These are phyloP conservation scores for Apocynum venetum DNA, from an alignment of 257 asterid species.

Conservation along the genomic window DNA sequence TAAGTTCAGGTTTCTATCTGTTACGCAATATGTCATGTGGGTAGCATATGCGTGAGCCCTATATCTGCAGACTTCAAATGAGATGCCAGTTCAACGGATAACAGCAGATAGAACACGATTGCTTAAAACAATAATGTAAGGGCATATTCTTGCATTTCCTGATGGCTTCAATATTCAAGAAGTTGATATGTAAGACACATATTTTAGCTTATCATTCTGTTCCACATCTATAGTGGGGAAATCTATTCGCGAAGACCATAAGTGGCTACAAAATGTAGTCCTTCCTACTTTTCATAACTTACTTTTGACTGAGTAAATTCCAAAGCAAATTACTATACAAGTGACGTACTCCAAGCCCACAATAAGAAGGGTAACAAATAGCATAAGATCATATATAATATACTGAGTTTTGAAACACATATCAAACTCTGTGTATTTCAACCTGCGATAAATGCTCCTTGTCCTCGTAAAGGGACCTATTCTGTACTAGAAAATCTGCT, in stretches of 20 bases:
- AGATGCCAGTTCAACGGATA: background rate
- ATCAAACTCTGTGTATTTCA: slow-evolving; percentile 11
- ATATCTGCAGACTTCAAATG: background rate
- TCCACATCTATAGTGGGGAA: background rate
- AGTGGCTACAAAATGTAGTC: background rate
- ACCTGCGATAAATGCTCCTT: slow-evolving; percentile 97
- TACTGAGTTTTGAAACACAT: slow-evolving; percentile 2
- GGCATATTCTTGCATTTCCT: background rate
- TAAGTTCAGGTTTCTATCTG: too few species aligned
- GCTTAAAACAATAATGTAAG: background rate
- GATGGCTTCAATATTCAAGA: background rate
- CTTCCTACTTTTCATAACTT: background rate
- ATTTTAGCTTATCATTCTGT: background rate
- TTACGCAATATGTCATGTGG: background rate
- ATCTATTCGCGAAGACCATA: background rate
- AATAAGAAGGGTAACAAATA: background rate
- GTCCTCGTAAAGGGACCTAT: slow-evolving; percentile 72
- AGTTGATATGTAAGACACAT: background rate
- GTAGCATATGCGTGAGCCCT: background rate
- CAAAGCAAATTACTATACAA: background rate
- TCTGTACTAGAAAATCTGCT: slow-evolving; percentile 80
- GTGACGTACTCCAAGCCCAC: background rate
- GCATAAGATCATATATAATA: background rate
- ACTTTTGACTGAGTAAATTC: background rate
- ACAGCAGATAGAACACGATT: background rate